phyloP scores from a whole-genome alignment of 345 rosid species.

The Citrus unshiu region DNA sequence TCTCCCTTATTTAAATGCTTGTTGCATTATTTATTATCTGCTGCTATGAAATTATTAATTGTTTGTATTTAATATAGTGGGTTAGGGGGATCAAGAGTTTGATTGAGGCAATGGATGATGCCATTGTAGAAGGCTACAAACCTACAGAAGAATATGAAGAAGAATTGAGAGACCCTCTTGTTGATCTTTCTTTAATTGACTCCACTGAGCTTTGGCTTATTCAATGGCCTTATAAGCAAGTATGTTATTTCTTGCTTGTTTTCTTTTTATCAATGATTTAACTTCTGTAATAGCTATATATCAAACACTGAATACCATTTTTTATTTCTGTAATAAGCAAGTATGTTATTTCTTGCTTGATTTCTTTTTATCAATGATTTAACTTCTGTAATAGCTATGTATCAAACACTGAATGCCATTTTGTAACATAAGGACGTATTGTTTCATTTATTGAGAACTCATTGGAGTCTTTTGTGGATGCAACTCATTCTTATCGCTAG shows the following conservation, averaged over 20 bases:
- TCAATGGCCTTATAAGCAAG: too few relatives aligned
- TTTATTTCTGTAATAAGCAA: too few relatives aligned
- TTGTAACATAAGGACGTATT: neutral
- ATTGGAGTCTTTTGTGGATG: neutral
- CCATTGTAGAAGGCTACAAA: constrained; percentile 20
- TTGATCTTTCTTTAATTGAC: constrained; percentile 28
- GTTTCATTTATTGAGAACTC: neutral
- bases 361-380: neutral
- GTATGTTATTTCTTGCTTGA: constrained; percentile 22
- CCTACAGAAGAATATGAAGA: constrained; percentile 43
- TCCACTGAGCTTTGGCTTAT: constrained; percentile 80
- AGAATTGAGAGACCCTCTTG: constrained; percentile 36
- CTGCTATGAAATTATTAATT: neutral
- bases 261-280: too few relatives aligned
- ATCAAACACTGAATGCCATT: neutral
- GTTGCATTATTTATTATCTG: neutral
- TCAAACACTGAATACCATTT: too few relatives aligned
- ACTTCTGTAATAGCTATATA: too few relatives aligned
- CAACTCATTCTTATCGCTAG: neutral
- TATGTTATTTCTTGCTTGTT: too few relatives aligned
- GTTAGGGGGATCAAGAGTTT: neutral
- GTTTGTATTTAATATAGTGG: neutral
- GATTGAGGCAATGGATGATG: constrained; percentile 22
- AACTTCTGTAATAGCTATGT: neutral
- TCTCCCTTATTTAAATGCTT: neutral